Conservation (phyloP, 495 filamentous ascomycete species). For the Neurospora africana region DNA sequence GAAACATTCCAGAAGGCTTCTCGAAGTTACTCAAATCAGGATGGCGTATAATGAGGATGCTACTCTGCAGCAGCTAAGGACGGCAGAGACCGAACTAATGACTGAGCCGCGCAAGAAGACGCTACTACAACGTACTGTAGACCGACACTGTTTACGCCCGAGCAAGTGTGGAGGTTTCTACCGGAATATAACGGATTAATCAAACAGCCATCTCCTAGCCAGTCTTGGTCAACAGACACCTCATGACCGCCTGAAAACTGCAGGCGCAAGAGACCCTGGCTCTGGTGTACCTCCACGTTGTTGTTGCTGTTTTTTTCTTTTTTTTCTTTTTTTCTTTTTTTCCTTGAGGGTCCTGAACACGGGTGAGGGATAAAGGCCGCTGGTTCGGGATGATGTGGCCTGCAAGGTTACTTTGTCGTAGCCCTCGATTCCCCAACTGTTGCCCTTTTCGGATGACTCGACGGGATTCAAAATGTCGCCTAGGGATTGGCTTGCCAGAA, state of each 20-base stretch:
- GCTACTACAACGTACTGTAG: neutral
- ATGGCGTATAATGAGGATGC: neutral
- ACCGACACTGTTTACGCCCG: neutral
- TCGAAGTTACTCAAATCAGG: neutral
- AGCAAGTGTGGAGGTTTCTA: neutral
- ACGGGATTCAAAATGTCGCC: neutral
- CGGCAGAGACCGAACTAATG: neutral
- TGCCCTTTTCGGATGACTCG: neutral
- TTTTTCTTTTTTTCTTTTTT: neutral
- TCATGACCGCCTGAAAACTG: neutral
- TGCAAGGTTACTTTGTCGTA: neutral
- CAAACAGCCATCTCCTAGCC: neutral
- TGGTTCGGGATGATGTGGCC: neutral
- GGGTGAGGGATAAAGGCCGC: neutral
- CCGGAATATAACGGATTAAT: neutral
- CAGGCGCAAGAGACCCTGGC: neutral
- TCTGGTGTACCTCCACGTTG: neutral
- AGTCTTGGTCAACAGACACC: neutral
- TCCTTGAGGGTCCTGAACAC: neutral
- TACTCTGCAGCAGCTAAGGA: neutral
- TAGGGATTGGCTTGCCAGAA: neutral
- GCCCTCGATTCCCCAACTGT: neutral
- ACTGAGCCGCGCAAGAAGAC: neutral
- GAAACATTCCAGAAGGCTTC: neutral
- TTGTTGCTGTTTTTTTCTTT: neutral